Base-by-base conservation (phyloP, 1,284 basidiomycete species). In the Malassezia caprae region DNA sequence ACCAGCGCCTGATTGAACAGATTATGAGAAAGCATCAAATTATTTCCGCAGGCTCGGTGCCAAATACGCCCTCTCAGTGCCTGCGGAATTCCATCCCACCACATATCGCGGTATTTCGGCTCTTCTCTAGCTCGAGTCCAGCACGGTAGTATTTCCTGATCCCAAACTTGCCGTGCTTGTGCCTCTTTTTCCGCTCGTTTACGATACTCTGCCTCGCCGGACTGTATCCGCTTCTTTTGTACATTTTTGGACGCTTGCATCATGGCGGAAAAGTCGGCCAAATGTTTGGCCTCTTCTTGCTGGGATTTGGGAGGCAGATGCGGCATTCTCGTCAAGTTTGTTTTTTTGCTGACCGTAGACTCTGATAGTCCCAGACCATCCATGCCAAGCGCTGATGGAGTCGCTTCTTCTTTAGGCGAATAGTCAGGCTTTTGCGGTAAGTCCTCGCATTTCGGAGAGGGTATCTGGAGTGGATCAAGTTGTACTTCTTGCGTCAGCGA, bases 61-160 rank as follows among this genome's bases (percentile, higher is more conserved):
- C 93, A 98, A 75, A 96, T 82, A 4, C 81, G 78, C 0, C 88
- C 87, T 39, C 93, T 81, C 51, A 93, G 77, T 72, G 87, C 86
- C 0, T 84, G 82, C 0, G 93, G 93, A 49, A 91, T 85, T 7
- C 93, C 93, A 42, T 82, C 81, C 84, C 90, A 93, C 93, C 93
- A 98, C 15, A 96, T 68, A 65, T 80, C 81, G 39, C 86, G 80
- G 48, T 93, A 76, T 1, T 75, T 75, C 0, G 81, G 78, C 61
- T 84, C 82, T 63, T 80, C 82, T 65, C 82, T 73, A 3, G 88
- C 86, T 26, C 82, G 80, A 42, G 80, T 82, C 87, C 88, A 91
- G 70, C 90, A 85, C 0, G 88, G 87, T 26, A 87, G 68, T 60
- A 93, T 85, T 31, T 84, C 81, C 53, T 80, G 81, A 67, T 90